Percentiles rank a stretch among this genome's conserved stretches.
Evolutionary conservation across 192 early-diverging fungal species (phyloP).

Genomic region (Gonapodya sp.): DNA sequence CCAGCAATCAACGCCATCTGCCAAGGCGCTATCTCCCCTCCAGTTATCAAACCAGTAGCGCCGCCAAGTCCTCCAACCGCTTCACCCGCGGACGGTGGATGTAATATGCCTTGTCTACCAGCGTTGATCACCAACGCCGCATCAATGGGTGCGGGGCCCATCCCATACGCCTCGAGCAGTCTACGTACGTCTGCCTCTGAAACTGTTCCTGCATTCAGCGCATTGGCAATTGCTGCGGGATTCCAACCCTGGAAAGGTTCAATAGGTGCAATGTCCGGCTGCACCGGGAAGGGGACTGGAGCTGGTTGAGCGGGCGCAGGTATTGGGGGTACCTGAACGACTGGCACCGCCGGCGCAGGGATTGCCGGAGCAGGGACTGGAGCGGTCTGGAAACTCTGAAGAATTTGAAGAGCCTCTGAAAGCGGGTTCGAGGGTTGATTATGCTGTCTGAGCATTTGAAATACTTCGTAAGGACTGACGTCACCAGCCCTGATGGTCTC

Average conservation of each 20-base stretch:
- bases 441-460: not conserved
- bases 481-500: not conserved
- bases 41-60: no score
- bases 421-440: not conserved
- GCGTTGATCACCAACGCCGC: not conserved
- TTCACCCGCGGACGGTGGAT: not conserved
- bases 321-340: no score
- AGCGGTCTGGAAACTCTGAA: not conserved
- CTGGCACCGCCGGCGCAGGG: not conserved
- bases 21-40: not conserved
- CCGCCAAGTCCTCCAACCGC: not conserved
- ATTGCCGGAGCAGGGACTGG: not conserved
- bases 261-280: not conserved
- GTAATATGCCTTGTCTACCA: not conserved
- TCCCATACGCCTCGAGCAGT: not conserved
- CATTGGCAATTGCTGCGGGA: not conserved
- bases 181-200: not conserved
- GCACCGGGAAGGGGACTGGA: not conserved
- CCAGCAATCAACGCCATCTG: not conserved
- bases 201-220: not conserved
- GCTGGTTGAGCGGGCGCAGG: not conserved
- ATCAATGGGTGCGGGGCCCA: not conserved
- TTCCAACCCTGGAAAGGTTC: not conserved
- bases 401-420: not conserved
- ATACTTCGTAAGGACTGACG: not conserved